Conservation (phyloP, 2,329 filamentous ascomycete species). For the Arthrobotrys sphaeroides region DNA sequence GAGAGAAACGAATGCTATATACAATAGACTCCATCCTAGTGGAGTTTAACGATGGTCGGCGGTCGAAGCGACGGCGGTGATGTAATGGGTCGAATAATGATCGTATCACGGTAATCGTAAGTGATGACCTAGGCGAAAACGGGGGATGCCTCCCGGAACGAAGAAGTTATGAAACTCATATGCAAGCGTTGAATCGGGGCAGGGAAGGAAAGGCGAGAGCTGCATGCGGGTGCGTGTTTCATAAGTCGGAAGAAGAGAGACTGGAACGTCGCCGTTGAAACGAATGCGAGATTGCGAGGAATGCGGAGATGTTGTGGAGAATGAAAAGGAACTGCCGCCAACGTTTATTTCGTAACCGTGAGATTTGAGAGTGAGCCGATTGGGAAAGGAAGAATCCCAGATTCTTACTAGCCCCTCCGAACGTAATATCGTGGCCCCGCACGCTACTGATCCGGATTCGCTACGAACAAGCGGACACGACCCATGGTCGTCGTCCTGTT, state of each 20-base stretch:
- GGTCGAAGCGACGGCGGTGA: not conserved
- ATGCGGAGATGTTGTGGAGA: slow-evolving; percentile 14
- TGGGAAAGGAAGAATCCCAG: not conserved
- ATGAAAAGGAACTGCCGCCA: not conserved
- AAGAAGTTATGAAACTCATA: not conserved
- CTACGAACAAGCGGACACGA: slow-evolving; percentile 79
- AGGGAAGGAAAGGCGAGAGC: slow-evolving; percentile 2
- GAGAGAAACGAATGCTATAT: slow-evolving; percentile 28
- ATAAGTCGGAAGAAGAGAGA: not conserved
- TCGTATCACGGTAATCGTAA: slow-evolving; percentile 2
- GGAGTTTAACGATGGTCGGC: not conserved
- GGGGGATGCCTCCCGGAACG: not conserved
- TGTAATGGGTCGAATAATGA: not conserved
- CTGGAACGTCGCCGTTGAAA: slow-evolving; percentile 23
- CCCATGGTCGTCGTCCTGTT: slow-evolving; percentile 70
- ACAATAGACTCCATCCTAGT: slow-evolving; percentile 24
- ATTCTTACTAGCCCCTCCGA: not conserved
- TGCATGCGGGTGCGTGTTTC: slow-evolving; percentile 5
- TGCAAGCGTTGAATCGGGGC: not conserved
- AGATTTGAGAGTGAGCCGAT: not conserved
- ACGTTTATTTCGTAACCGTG: not conserved
- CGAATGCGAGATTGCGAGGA: slow-evolving; percentile 41
- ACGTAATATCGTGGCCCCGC: not conserved
- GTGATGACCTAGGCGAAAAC: not conserved
- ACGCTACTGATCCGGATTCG: slow-evolving; percentile 75